A percentile compares a stretch with the other conserved stretches of the same genome.
phyloP scores from a whole-genome alignment of 768 basidiomycete species.

The Goffeauzyma gilvescens region DNA sequence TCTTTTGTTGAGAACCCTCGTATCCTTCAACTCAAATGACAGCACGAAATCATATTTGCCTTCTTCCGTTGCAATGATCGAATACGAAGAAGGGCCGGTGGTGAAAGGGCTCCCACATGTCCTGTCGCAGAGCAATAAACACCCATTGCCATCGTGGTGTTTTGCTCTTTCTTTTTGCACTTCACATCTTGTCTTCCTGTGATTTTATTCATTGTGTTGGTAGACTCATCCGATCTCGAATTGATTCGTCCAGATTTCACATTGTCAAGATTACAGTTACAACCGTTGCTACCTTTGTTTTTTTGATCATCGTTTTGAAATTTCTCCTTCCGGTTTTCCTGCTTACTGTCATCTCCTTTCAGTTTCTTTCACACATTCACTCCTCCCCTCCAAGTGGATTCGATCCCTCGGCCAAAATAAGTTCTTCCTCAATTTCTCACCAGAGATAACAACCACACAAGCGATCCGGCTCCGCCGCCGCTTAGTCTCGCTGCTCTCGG shows the following conservation, averaged over 20 bases:
- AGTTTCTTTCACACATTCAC: neutral
- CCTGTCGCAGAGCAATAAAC: no score
- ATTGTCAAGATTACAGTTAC: neutral
- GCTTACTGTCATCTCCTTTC: conserved; percentile 5
- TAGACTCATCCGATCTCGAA: neutral
- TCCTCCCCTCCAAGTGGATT: no score
- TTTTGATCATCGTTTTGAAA: neutral
- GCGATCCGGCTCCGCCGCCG: neutral
- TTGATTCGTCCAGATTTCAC: neutral
- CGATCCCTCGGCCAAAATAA: no score
- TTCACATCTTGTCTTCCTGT: conserved; percentile 1
- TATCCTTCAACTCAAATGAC: no score
- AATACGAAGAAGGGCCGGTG: no score
- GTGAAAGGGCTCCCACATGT: no score
- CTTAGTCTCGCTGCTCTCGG: no score
- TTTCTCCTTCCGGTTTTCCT: conserved; percentile 4
- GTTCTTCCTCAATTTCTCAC: neutral
- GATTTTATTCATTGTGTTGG: neutral
- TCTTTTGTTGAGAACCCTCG: no score
- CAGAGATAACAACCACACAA: neutral
- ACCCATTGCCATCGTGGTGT: no score
- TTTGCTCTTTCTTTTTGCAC: neutral
- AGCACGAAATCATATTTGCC: no score
- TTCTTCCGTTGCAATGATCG: no score
- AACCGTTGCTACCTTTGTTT: neutral